phyloP scores from a whole-genome alignment of 2,329 filamentous ascomycete genomes.

The Colletotrichum musae region DNA sequence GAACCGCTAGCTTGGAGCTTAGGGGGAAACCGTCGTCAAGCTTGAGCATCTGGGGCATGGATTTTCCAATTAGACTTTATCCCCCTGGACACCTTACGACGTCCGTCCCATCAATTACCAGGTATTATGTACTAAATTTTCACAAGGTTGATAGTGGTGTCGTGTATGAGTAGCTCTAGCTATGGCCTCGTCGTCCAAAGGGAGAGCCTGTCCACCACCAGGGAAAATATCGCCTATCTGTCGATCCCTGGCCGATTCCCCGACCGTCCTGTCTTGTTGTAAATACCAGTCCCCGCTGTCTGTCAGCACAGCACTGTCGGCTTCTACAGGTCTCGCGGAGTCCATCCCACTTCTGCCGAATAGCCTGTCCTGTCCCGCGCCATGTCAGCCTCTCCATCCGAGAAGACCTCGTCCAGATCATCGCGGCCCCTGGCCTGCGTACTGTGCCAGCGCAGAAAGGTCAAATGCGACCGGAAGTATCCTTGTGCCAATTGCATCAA shows the following conservation, averaged over 20 bases:
- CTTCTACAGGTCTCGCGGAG: not conserved
- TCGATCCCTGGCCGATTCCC: slow-evolving; percentile 8
- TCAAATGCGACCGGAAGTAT: slow-evolving; percentile 72
- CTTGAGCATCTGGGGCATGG: no score
- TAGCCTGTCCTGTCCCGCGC: not conserved
- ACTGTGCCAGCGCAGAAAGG: slow-evolving; percentile 73
- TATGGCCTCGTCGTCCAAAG: not conserved
- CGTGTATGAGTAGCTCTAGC: not conserved
- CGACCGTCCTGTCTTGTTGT: not conserved
- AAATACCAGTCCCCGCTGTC: slow-evolving; percentile 30
- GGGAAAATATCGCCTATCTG: slow-evolving; percentile 19
- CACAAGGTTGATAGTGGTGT: no score
- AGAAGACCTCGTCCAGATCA: slow-evolving; percentile 20
- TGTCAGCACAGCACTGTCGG: not conserved
- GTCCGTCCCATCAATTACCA: no score
- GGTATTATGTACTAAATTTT: no score
- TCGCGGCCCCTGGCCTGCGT: slow-evolving; percentile 56
- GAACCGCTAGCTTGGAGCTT: no score
- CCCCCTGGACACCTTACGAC: no score
- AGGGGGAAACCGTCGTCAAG: no score
- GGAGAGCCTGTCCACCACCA: not conserved
- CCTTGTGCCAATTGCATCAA: slow-evolving; percentile 72
- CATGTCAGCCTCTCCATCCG: slow-evolving; percentile 26
- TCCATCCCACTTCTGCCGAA: slow-evolving; percentile 10
- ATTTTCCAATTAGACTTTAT: no score